phyloP scores from a whole-genome alignment of 2,329 filamentous ascomycete species.

The Teratosphaeria nubilosa region DNA sequence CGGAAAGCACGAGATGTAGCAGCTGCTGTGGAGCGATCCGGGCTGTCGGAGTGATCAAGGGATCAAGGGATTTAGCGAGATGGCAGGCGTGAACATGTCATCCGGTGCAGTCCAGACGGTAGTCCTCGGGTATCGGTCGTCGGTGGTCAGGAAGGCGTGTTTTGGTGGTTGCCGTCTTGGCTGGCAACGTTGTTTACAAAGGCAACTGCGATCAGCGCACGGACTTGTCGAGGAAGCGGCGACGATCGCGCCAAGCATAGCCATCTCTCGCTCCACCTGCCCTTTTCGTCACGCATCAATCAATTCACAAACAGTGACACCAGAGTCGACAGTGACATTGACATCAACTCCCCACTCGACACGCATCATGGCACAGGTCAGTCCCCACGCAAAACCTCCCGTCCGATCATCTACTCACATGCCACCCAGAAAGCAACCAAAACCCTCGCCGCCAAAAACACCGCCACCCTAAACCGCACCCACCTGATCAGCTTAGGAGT shows the following conservation, averaged over 20 bases:
- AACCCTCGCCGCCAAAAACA: constrained; percentile 67
- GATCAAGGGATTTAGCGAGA: background rate
- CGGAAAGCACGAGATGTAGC: background rate
- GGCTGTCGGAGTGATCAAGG: background rate
- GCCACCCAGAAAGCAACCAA: constrained; percentile 41
- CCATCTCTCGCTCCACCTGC: background rate
- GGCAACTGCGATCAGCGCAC: background rate
- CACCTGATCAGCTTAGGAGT: constrained; percentile 65
- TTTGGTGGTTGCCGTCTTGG: background rate
- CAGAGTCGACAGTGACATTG: background rate
- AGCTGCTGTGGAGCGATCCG: background rate
- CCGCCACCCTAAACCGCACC: constrained; percentile 65
- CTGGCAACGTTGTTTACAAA: background rate
- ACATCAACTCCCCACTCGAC: background rate
- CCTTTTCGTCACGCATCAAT: background rate
- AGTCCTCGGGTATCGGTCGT: background rate
- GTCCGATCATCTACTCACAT: background rate
- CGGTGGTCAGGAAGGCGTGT: background rate
- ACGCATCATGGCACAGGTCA: constrained; percentile 18
- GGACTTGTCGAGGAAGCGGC: background rate
- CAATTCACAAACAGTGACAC: background rate
- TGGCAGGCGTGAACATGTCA: background rate
- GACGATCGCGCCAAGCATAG: background rate
- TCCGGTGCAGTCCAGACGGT: background rate
- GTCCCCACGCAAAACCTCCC: background rate